Base-by-base conservation (phyloP, 257 asterid genomes). In the Solanum lycopersicoides region DNA sequence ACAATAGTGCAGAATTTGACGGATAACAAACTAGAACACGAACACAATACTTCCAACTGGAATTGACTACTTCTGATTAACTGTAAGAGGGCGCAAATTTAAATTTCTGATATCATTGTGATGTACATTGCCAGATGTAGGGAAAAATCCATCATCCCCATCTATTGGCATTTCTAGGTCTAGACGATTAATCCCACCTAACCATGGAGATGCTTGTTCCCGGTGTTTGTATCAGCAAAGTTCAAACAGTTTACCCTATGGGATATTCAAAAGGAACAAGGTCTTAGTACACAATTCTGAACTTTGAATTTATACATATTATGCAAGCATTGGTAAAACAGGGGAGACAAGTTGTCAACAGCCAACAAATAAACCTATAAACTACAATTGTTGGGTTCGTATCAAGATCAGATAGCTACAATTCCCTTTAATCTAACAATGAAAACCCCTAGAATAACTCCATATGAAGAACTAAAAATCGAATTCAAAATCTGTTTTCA, bases 1-100 rank as follows among this genome's bases (percentile, higher is more conserved):
- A 97, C 99, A 89, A 97, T 97, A 97, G 99, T 86, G 98, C 98
- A 86, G 97, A 93, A 89, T 97, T 97, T 87, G 99, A 97, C 53
- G 98, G 99, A 85, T 99, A 98, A 90, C 99, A 96, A 53, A 96
- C 96, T 71, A 97, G 93, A 53, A 95, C 99, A 69, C 96, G 96
- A 71, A 95, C 95, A 77, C 99, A 97, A 91, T 97, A 95, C 89
- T 95, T 97, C 86, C 98, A 92, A 89, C 92, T 93, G 87, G 99
- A 93, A 82, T 94, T 93, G 44, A 97, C 96, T 87, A 94, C 91
- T 92, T 95, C 99, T 82, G 98, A 98, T 95, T 93, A 37, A 37
- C 39, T 80, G 88, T 88, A 53, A 91, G 87, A 89, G 60, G 86
- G 77, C 32, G 74, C 23, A 63, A 68, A 53, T 60, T 80, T 76